phyloP scores from a whole-genome alignment of 208 protist genomes.

The Willaertia magna region DNA sequence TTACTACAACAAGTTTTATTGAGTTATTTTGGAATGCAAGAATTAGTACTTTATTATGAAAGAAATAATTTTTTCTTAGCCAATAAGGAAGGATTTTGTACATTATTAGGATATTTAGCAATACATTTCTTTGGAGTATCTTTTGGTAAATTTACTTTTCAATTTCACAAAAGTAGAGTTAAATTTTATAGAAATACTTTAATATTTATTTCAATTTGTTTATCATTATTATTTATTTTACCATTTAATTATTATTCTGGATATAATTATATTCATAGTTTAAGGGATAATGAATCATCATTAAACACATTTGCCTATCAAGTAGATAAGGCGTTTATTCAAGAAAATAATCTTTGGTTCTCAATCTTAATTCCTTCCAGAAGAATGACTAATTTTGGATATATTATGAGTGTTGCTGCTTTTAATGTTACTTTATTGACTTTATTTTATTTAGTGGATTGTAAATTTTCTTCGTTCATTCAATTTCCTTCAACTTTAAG shows the following conservation, averaged over 20 bases:
- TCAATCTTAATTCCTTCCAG: neutral
- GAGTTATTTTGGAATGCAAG: neutral
- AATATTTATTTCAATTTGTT: neutral
- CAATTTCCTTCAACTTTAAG: neutral
- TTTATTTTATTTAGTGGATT: neutral
- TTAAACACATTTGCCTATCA: neutral
- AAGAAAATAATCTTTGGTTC: neutral
- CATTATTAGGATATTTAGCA: neutral
- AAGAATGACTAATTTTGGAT: constrained; percentile 5
- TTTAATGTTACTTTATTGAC: neutral
- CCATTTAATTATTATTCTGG: neutral
- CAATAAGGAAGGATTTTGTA: neutral
- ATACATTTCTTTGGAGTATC: neutral
- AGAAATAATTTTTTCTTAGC: neutral
- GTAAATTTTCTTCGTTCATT: neutral
- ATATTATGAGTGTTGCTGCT: neutral
- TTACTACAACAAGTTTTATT: neutral
- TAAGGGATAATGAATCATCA: neutral
- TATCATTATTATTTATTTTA: neutral
- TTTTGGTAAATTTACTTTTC: neutral
- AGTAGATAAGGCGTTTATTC: neutral
- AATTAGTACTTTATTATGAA: neutral
- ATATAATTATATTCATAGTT: neutral
- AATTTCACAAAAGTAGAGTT: neutral
- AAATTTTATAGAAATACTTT: neutral